A percentile compares a stretch with the other conserved stretches of the same genome.
phyloP scores from a whole-genome alignment of 306 rosid genomes.

The Medicago arabica region DNA sequence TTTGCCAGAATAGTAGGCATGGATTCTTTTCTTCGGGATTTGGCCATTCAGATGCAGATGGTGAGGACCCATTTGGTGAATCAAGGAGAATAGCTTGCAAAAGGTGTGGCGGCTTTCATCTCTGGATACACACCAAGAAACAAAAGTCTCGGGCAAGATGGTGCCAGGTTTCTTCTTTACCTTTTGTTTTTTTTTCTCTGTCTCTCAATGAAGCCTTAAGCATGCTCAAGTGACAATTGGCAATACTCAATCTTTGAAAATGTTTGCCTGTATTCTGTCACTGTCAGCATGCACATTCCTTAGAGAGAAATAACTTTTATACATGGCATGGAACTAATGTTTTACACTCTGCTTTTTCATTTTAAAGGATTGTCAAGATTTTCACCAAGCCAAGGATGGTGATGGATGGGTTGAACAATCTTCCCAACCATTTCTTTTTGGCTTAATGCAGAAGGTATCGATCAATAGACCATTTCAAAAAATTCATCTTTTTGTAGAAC shows the following conservation, averaged over 20 bases:
- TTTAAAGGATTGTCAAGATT: conserved; percentile 91
- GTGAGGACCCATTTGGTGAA: conserved; percentile 80
- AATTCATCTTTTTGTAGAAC: conserved; percentile 16
- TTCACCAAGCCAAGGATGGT: conserved; percentile 97
- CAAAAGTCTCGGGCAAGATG: conserved; percentile 89
- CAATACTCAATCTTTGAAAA: conserved; percentile 11
- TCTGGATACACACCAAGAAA: conserved; percentile 84
- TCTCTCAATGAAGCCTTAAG: conserved; percentile 24
- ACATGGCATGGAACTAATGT: conserved; percentile 29
- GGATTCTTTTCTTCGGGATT: conserved; percentile 74
- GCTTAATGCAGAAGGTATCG: conserved; percentile 89
- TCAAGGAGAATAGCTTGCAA: conserved; percentile 88
- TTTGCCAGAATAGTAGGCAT: conserved; percentile 72
- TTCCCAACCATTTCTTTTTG: conserved; percentile 87
- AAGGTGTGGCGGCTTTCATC: conserved; percentile 80
- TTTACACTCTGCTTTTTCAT: conserved; percentile 39
- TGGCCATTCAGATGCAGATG: conserved; percentile 65
- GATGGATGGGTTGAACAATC: conserved; percentile 99
- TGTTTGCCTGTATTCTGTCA: conserved; percentile 22
- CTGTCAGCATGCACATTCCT: conserved; percentile 24
- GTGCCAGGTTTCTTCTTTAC: conserved; percentile 84
- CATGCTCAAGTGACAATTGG: conserved; percentile 35
- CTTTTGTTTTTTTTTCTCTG: neutral
- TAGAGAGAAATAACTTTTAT: conserved; percentile 6
- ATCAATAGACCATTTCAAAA: conserved; percentile 21